phyloP scores from a whole-genome alignment of 2,329 filamentous ascomycete genomes.

The Scopulariopsis brevicaulis region DNA sequence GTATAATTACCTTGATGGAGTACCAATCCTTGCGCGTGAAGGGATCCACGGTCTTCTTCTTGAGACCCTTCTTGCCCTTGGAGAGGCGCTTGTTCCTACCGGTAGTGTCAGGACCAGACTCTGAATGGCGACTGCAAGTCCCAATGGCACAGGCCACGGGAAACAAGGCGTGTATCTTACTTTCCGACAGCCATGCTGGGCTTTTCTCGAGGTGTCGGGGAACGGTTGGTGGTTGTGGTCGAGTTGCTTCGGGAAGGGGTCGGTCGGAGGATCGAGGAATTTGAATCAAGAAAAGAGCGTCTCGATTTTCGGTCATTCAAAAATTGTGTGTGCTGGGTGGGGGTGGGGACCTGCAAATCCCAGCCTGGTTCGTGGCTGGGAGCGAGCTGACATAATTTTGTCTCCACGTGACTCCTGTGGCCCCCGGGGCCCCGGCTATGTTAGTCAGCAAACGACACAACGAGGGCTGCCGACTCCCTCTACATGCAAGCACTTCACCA shows the following conservation, averaged over 20 bases:
- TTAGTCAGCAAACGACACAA: background rate
- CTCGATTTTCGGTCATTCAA: constrained; percentile 8
- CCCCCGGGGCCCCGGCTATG: background rate
- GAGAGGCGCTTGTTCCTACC: constrained; percentile 98
- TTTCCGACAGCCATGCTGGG: constrained; percentile 52
- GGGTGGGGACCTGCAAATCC: background rate
- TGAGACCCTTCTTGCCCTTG: constrained; percentile 99
- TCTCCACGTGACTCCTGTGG: background rate
- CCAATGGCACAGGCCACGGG: background rate
- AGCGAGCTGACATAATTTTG: background rate
- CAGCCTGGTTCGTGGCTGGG: background rate
- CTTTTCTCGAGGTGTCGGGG: constrained; percentile 32
- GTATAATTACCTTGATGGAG: constrained; percentile 71
- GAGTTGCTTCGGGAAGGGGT: constrained; percentile 15
- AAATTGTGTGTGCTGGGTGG: constrained; percentile 6
- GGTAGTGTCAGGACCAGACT: background rate
- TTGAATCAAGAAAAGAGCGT: constrained; percentile 9
- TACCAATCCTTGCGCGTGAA: constrained; percentile 99
- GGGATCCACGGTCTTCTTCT: constrained; percentile 98
- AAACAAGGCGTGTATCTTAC: constrained; percentile 23
- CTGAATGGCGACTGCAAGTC: background rate
- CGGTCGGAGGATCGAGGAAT: constrained; percentile 11
- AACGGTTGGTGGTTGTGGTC: constrained; percentile 25
- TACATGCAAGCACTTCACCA: too few relatives aligned
- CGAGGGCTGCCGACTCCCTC: background rate